Percentiles rank a stretch among this genome's conserved stretches.
Conservation (phyloP, 2,329 filamentous ascomycete species). For the Alternaria ventricosa region DNA sequence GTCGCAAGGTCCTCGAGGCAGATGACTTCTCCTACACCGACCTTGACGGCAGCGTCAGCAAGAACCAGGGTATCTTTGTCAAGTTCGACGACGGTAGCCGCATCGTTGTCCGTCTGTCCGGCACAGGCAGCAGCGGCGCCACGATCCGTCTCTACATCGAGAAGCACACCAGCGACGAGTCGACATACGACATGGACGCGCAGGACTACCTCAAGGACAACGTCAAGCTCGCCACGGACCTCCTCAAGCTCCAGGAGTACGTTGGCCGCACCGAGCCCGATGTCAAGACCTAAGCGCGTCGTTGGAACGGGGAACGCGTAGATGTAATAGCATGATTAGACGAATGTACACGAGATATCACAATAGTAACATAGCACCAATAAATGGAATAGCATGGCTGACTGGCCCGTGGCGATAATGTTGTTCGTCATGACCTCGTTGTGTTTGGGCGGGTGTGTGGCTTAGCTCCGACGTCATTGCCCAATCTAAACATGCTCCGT, state of each 20-base stretch:
- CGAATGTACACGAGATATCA: not conserved
- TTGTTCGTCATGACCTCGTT: slow-evolving; percentile 9
- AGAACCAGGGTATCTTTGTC: slow-evolving; percentile 94
- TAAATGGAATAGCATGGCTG: not conserved
- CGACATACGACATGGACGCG: slow-evolving; percentile 79
- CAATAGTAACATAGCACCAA: slow-evolving; percentile 1
- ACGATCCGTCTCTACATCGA: slow-evolving; percentile 98
- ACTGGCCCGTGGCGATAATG: not conserved
- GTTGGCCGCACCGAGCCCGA: slow-evolving; percentile 92
- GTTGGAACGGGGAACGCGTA: not conserved
- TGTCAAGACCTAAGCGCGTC: slow-evolving; percentile 79
- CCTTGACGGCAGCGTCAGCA: slow-evolving; percentile 93
- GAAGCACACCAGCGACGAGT: slow-evolving; percentile 85
- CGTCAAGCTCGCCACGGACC: slow-evolving; percentile 80
- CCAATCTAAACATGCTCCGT: slow-evolving; percentile 15
- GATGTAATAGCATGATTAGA: slow-evolving; percentile 8
- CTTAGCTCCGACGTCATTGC: slow-evolving; percentile 27
- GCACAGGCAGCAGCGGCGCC: slow-evolving; percentile 91
- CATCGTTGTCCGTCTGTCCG: slow-evolving; percentile 92
- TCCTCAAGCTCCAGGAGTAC: slow-evolving; percentile 93
- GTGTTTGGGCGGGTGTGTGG: slow-evolving; percentile 18
- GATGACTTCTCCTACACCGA: slow-evolving; percentile 99
- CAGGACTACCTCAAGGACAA: slow-evolving; percentile 94
- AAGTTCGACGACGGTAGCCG: slow-evolving; percentile 94
- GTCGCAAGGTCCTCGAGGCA: slow-evolving; percentile 84